Evolutionary conservation across 352 stramenopile genomes (phyloP).

Genomic region (Phytopythium vexans): DNA sequence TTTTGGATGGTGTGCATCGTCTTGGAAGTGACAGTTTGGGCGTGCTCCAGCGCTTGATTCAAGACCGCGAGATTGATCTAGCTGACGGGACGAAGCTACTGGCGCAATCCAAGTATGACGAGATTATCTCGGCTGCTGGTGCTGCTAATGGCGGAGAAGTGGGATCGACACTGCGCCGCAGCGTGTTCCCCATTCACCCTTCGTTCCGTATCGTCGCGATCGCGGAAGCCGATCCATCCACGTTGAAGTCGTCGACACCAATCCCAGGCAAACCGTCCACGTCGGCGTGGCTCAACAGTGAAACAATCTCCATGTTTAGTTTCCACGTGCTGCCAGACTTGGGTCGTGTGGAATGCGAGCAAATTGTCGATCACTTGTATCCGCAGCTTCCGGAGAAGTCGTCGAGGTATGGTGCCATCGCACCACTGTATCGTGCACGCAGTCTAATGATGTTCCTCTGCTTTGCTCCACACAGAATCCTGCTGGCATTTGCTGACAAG

Average conservation of each 20-base stretch:
- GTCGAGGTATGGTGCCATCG: conserved; percentile 27
- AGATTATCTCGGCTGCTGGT: conserved; percentile 24
- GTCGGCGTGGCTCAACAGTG: conserved; percentile 66
- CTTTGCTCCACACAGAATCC: conserved; percentile 16
- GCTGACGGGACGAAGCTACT: conserved; percentile 87
- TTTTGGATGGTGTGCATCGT: conserved; percentile 94
- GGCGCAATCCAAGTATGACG: conserved; percentile 51
- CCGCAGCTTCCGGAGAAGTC: conserved; percentile 49
- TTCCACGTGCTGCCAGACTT: conserved; percentile 60
- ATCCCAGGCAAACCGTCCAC: conserved; percentile 41
- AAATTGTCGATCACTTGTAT: conserved; percentile 51
- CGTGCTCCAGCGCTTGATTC: conserved; percentile 83
- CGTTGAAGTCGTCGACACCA: conserved; percentile 19
- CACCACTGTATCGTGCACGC: background rate
- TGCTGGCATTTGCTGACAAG: conserved; percentile 59
- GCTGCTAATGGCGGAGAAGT: conserved; percentile 9
- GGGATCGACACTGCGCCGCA: conserved; percentile 11
- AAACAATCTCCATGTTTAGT: conserved; percentile 77
- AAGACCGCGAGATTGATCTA: conserved; percentile 87
- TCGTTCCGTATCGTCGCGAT: conserved; percentile 90
- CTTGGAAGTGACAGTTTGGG: conserved; percentile 88
- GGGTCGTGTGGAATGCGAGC: conserved; percentile 31
- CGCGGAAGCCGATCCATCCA: conserved; percentile 50
- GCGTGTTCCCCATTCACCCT: conserved; percentile 77
- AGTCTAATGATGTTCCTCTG: background rate